Evolutionary conservation across 1,284 basidiomycete genomes (phyloP).

Genomic region (Rhodotorula sp.): DNA sequence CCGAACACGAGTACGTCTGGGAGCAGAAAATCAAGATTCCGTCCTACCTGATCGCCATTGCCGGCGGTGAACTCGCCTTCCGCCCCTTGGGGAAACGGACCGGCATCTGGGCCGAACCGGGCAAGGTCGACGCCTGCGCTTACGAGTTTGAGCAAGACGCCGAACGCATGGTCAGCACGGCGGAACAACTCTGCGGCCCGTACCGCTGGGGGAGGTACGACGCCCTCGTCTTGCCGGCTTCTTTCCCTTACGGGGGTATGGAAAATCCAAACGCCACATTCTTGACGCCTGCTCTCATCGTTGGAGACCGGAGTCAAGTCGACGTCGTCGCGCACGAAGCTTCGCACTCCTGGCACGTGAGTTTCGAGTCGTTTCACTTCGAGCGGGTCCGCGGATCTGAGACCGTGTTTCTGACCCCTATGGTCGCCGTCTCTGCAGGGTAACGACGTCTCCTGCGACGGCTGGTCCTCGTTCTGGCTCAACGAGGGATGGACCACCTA

Average conservation of each 20-base stretch:
- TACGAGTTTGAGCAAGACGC: conserved; percentile 88
- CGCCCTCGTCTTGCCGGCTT: conserved; percentile 84
- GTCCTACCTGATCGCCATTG: conserved; percentile 78
- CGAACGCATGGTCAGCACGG: conserved; percentile 68
- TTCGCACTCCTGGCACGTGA: conserved; percentile 20
- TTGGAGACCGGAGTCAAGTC: conserved; percentile 72
- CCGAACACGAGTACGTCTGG: conserved; percentile 57
- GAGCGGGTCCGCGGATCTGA: no score
- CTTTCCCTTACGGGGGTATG: conserved; percentile 82
- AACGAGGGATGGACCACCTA: conserved; percentile 88
- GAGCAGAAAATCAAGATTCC: conserved; percentile 77
- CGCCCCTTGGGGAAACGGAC: conserved; percentile 49
- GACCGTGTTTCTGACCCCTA: no score
- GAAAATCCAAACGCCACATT: conserved; percentile 78
- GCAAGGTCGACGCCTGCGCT: conserved; percentile 71
- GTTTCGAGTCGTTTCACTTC: neutral
- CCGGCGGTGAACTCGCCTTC: conserved; percentile 67
- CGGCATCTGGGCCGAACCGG: conserved; percentile 87
- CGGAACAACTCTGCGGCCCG: conserved; percentile 66
- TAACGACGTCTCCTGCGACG: conserved; percentile 52
- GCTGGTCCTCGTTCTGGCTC: conserved; percentile 75
- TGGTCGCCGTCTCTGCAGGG: conserved; percentile 8
- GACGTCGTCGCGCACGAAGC: conserved; percentile 71
- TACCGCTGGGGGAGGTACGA: conserved; percentile 92
- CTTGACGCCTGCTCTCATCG: conserved; percentile 65